Base-by-base conservation (phyloP, 768 basidiomycete genomes). In the Naganishia onofrii region DNA sequence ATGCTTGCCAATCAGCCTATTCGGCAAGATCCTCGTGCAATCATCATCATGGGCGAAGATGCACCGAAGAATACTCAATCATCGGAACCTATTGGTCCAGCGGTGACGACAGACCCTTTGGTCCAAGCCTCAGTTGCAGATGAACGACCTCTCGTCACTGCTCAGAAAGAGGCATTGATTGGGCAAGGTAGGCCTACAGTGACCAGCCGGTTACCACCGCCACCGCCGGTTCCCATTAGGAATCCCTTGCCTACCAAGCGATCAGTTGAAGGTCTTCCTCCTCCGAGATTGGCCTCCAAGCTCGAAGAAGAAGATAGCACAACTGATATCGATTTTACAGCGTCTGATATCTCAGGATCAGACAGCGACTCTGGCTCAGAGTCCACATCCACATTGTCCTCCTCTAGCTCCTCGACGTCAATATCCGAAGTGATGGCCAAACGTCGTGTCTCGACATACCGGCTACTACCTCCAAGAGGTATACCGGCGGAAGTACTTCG, bases 391-490 rank as follows among this genome's bases (percentile, higher is more conserved):
- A 15, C 63, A 9, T 65, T 48, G 10, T 66, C 65, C 9, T 32
- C 17, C 13, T 51, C 52, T 17, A 66, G 48, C 48, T 66, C 65
- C 2, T 42, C 65, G n/a, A 32, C 65, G 29, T 66, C 48, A 6
- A 34, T 58, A 1, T 42, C 69, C 1, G 69, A 70, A 36, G 69
- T 60, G 3, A 60, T 56, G 51, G 51, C 60, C 5, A 64, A 60
- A 65, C 60, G 57, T 26, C 51, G 48, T 6, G 69, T 60, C 5
- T 63, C 60, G 17, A 60, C 71, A 29, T 72, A 72, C 63, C 56
- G 71, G 17, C 68, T 72, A 23, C 46, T 67, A 7, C 71, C 71
- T 23, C 71, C 71, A 5, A 53, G 52, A 31, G 71, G 71, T 68
- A 66, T 72, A 23, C 71, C 71, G 3, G n/a, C 29, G 10, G 67